A percentile compares a stretch with the other conserved stretches of the same genome.
Conservation (phyloP, 2,329 filamentous ascomycete species). For the Didymellaceae sp. region DNA sequence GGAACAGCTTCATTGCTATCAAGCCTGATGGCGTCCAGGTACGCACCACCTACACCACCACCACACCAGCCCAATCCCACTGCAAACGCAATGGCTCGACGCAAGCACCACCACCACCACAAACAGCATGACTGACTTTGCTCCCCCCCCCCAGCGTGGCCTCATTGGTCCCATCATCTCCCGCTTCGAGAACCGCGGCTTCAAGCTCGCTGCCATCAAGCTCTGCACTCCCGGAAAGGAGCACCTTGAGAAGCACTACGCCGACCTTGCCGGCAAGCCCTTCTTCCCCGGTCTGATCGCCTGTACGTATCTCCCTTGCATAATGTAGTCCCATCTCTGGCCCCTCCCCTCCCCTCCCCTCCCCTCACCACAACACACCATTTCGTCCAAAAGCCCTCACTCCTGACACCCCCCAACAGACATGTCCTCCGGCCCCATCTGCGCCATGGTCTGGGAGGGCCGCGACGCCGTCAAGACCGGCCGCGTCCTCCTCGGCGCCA, state of each 20-base stretch:
- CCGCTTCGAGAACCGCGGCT: constrained; percentile 98
- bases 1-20: constrained; percentile 95
- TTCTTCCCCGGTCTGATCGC: constrained; percentile 95
- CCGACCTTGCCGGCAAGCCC: constrained; percentile 88
- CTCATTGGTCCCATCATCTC: constrained; percentile 97
- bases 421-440: constrained; percentile 96
- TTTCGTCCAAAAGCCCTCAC: neutral
- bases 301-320: constrained; percentile 65
- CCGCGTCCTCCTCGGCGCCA: constrained; percentile 94
- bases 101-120: neutral
- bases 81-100: constrained; percentile 12
- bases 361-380: neutral
- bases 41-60: constrained; percentile 47
- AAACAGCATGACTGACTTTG: constrained; percentile 1
- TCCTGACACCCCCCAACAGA: constrained; percentile 61
- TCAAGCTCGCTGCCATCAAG: constrained; percentile 99
- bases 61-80: too few relatives aligned
- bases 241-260: constrained; percentile 98
- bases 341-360: neutral
- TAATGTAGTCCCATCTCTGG: constrained; percentile 5
- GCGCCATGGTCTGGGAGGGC: constrained; percentile 99
- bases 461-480: constrained; percentile 99
- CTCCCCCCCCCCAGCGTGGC: constrained; percentile 86
- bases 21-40: constrained; percentile 99
- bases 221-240: constrained; percentile 85